phyloP scores from a whole-genome alignment of 2,329 filamentous ascomycete genomes.

The Claviceps citrina region DNA sequence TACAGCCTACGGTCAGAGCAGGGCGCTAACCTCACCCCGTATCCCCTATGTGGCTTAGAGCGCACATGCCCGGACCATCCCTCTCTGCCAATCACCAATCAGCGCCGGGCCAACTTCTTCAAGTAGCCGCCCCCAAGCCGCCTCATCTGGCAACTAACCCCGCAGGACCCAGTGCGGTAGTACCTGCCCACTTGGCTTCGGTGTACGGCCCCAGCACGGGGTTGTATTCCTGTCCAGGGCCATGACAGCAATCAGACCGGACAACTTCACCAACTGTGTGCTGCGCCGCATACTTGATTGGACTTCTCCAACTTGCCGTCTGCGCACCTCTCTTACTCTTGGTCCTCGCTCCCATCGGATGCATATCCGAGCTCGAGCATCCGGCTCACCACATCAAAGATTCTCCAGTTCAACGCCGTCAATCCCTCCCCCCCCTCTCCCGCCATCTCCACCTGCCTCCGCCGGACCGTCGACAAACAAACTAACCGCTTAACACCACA shows the following conservation, averaged over 20 bases:
- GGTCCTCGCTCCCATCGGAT: not conserved
- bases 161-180: no score
- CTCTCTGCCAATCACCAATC: not conserved
- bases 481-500: slow-evolving; percentile 1
- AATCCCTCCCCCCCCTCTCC: not conserved
- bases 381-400: not conserved
- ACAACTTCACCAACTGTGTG: not conserved
- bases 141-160: no score
- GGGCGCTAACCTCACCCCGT: no score
- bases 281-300: not conserved
- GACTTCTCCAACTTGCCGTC: no score
- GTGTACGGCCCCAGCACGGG: no score
- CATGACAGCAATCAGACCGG: not conserved
- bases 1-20: no score
- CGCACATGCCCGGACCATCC: not conserved
- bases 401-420: not conserved
- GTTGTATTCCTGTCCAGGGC: no score
- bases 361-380: not conserved
- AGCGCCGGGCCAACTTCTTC: not conserved
- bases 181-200: no score
- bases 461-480: not conserved
- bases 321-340: not conserved
- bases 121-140: not conserved
- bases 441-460: not conserved
- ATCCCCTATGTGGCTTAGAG: no score